These are phyloP conservation scores for Talaromyces adpressus DNA, from an alignment of 495 filamentous ascomycete genomes.

Conservation along the genomic window DNA sequence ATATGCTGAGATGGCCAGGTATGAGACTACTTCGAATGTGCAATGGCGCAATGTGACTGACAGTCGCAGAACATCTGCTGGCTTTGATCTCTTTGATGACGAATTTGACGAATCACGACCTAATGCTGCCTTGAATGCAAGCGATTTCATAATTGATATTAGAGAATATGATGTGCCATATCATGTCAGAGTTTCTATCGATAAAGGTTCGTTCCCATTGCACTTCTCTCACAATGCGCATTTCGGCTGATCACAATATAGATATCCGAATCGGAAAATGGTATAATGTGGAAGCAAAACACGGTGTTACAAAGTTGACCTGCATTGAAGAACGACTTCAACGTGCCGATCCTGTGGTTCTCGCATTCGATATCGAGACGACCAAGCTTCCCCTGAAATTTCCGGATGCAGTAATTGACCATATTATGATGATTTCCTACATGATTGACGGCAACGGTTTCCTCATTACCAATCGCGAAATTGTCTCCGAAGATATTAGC, in stretches of 20 bases:
- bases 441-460: constrained; percentile 99
- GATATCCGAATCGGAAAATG: constrained; percentile 95
- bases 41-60: constrained; percentile 15
- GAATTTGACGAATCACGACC: constrained; percentile 77
- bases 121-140: constrained; percentile 78
- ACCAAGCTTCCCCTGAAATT: constrained; percentile 96
- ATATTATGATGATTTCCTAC: constrained; percentile 99
- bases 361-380: constrained; percentile 98
- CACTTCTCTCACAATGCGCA: background rate
- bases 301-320: constrained; percentile 72
- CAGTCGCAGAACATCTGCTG: constrained; percentile 61
- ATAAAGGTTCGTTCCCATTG: constrained; percentile 53
- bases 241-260: constrained; percentile 23
- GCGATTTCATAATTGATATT: constrained; percentile 98
- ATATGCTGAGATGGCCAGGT: constrained; percentile 94
- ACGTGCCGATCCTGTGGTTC: constrained; percentile 87
- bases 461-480: constrained; percentile 95
- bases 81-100: constrained; percentile 95
- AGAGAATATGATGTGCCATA: constrained; percentile 99
- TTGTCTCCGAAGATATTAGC: constrained; percentile 93
- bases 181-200: constrained; percentile 97
- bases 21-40: constrained; percentile 20
- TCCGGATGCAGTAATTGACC: constrained; percentile 90
- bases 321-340: constrained; percentile 84
- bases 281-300: constrained; percentile 93